Evolutionary conservation across 140 eudicot genomes (phyloP).

Genomic region (Stevia rebaudiana): DNA sequence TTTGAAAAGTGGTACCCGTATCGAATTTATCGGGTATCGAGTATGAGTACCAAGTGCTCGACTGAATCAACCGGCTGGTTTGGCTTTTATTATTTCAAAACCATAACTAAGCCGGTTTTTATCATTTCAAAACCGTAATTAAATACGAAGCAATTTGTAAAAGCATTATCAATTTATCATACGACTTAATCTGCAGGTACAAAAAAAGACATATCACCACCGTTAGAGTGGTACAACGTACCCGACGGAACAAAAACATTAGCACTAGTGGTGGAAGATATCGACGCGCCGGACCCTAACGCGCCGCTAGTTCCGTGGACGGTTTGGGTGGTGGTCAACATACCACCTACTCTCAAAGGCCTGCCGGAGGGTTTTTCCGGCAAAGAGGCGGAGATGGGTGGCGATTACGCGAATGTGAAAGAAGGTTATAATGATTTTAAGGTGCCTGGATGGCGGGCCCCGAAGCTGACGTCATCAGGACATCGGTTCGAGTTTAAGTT

Average conservation of each 20-base stretch:
- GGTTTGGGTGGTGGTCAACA: conserved; percentile 65
- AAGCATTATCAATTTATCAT: too few species aligned
- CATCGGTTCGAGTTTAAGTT: conserved; percentile 79
- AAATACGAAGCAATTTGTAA: too few species aligned
- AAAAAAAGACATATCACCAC: conserved; percentile 59
- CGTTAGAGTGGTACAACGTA: conserved; percentile 81
- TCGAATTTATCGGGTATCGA: too few species aligned
- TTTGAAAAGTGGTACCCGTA: too few species aligned
- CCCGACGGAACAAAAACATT: conserved; percentile 58
- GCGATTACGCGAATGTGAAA: conserved; percentile 42
- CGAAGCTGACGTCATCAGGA: conserved; percentile 49
- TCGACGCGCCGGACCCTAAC: conserved; percentile 68
- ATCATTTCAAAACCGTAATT: too few species aligned
- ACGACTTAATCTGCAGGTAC: conserved; percentile 38
- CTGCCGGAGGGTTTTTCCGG: conserved; percentile 82
- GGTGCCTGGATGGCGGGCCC: conserved; percentile 71
- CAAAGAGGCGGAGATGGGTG: conserved; percentile 46
- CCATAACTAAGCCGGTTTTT: too few species aligned
- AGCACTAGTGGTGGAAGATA: conserved; percentile 68
- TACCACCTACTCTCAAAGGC: conserved; percentile 67
- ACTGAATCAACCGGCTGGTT: too few species aligned
- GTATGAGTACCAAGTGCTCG: too few species aligned
- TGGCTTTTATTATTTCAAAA: too few species aligned
- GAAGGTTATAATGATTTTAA: conserved; percentile 74
- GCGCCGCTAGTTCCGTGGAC: conserved; percentile 65